Base-by-base conservation (phyloP, 2,329 filamentous ascomycete species). In the Elsinoe perseae region DNA sequence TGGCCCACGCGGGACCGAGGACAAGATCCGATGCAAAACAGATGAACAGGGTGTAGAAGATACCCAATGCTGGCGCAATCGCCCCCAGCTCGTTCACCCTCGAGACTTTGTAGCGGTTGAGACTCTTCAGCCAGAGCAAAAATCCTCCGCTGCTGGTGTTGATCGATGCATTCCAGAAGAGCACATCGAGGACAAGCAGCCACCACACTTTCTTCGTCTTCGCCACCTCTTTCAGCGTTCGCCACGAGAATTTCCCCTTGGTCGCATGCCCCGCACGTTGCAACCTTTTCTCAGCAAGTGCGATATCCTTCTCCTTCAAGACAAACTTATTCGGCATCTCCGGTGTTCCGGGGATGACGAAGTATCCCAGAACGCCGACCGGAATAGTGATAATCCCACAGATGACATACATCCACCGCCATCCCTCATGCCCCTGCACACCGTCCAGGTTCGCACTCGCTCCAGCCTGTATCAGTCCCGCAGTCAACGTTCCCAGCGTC, bases 331-430 rank as follows among this genome's bases (percentile, higher is more conserved):
- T 81, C 0, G 78, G 78, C 55, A 74, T 63, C 25, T 58, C 52
- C 25, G 60, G 62, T 5, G 59, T 68, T 0, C 69, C 65, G 2
- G 80, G 80, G 76, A 84, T 81, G 14, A 80, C 68, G 2, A 76
- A 71, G 60, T 74, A 80, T 0, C 78, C 75, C 6, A 76, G 65
- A 0, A 82, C 38, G 1, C 80, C 80, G 14, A 83, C 71, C 1
- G 68, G 43, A 1, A 80, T 62, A 0, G 78, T 82, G 34, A 82
- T 72, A 1, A 76, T 57, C 0, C 78, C 80, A 60, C 83, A 80
- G 25, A 83, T 73, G 0, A 83, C 65, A 61, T 80, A 81, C 69
- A 81, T 77, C 79, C 79, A 82, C n/a, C 77, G 66, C 75, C 76
- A 79, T 0, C 75, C 77, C 1, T 70, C 71, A 0, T 78, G 66